Conservation (phyloP, 352 stramenopile genomes). For the Pythium periplocum region DNA sequence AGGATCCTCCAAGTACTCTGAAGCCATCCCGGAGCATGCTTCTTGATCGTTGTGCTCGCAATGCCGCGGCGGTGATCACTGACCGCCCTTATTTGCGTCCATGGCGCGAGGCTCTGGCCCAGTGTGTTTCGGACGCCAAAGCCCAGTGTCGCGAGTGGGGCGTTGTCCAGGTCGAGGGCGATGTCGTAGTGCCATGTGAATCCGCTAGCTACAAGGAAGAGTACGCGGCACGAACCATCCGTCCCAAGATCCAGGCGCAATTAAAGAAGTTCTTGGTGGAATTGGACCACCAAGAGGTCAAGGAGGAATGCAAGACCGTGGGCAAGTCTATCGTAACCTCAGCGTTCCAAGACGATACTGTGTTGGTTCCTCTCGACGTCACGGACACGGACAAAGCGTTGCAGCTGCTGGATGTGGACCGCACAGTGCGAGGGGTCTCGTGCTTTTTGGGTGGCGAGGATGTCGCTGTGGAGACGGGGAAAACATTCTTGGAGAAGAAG, state of each 20-base stretch:
- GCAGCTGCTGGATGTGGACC: constrained; percentile 54
- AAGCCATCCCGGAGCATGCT: constrained; percentile 29
- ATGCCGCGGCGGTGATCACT: constrained; percentile 65
- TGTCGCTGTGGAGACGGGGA: constrained; percentile 55
- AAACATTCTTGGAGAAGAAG: constrained; percentile 87
- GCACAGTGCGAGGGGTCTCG: constrained; percentile 41
- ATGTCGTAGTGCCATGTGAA: constrained; percentile 96
- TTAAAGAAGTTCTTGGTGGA: constrained; percentile 83
- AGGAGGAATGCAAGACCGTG: constrained; percentile 21
- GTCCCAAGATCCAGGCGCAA: constrained; percentile 93
- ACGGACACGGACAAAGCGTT: constrained; percentile 29
- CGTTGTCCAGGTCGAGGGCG: constrained; percentile 94
- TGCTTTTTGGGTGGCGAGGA: constrained; percentile 70
- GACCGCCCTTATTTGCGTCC: constrained; percentile 73
- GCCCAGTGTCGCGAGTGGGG: constrained; percentile 39
- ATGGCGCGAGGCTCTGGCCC: constrained; percentile 34
- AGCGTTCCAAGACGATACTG: background rate
- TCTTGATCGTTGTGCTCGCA: constrained; percentile 32
- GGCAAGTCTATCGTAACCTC: constrained; percentile 10
- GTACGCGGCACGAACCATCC: constrained; percentile 97
- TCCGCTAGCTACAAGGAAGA: constrained; percentile 91
- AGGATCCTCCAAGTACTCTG: background rate
- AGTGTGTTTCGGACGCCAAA: constrained; percentile 27
- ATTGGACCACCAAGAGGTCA: constrained; percentile 33
- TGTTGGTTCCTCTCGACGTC: constrained; percentile 37